phyloP scores from a whole-genome alignment of 495 filamentous ascomycete species.

The Filosporella fistucella region DNA sequence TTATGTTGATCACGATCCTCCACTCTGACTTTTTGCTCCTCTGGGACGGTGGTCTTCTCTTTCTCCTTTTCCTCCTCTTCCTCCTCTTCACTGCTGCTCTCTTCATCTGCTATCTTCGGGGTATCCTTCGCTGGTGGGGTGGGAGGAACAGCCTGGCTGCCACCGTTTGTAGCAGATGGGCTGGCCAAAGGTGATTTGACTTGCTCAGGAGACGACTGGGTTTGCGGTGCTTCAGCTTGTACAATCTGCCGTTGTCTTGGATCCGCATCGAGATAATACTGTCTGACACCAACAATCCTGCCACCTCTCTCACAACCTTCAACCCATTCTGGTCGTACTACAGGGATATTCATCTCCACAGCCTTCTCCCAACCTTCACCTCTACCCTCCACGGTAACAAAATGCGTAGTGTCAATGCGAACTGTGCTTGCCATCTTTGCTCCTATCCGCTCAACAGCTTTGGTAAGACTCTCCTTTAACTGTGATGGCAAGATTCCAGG shows the following conservation, averaged over 20 bases:
- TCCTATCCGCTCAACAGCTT: constrained; percentile 81
- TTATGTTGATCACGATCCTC: constrained; percentile 49
- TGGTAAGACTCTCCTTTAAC: constrained; percentile 66
- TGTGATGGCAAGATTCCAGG: constrained; percentile 78
- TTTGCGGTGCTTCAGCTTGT: constrained; percentile 26
- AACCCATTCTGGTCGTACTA: constrained; percentile 97
- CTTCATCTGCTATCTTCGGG: constrained; percentile 26
- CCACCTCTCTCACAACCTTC: constrained; percentile 91
- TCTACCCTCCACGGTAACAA: constrained; percentile 93
- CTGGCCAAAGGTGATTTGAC: constrained; percentile 9
- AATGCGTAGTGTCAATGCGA: constrained; percentile 96
- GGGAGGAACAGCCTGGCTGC: constrained; percentile 16
- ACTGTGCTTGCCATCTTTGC: constrained; percentile 89
- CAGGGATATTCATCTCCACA: constrained; percentile 95
- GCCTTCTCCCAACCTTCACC: constrained; percentile 92
- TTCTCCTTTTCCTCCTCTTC: constrained; percentile 30
- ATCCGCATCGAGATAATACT: constrained; percentile 92
- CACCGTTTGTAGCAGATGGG: constrained; percentile 21
- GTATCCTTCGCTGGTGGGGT: constrained; percentile 27
- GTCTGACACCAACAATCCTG: constrained; percentile 87
- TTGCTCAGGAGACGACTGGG: constrained; percentile 19
- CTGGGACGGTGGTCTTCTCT: constrained; percentile 30
- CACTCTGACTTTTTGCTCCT: constrained; percentile 52
- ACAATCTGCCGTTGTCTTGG: constrained; percentile 34
- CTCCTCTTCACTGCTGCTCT: constrained; percentile 27